These are phyloP conservation scores for Yamadazyma blattariae DNA, from an alignment of 1,139 yeast species.

Conservation along the genomic window DNA sequence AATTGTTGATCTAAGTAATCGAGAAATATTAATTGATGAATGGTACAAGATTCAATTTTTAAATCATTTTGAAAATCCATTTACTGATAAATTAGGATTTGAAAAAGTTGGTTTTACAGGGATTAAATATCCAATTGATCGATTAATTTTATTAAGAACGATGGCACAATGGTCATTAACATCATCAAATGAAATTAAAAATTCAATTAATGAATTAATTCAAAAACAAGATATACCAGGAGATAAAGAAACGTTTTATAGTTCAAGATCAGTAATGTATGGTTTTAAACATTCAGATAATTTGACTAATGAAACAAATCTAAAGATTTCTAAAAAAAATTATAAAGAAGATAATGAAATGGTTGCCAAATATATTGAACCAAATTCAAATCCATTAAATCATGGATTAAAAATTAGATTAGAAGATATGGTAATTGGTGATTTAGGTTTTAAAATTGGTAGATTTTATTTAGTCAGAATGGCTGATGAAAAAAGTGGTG, in stretches of 20 bases:
- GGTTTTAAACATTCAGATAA: slow-evolving; percentile 35
- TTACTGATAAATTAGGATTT: slow-evolving; percentile 31
- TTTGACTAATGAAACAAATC: slow-evolving; percentile 30
- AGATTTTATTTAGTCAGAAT: slow-evolving; percentile 45
- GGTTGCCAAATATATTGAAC: slow-evolving; percentile 36
- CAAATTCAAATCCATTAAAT: slow-evolving; percentile 37
- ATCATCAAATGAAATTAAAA: slow-evolving; percentile 41
- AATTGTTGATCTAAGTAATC: slow-evolving; percentile 16
- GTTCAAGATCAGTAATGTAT: slow-evolving; percentile 34
- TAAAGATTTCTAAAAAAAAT: slow-evolving; percentile 27
- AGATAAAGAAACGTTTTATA: slow-evolving; percentile 45
- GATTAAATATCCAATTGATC: slow-evolving; percentile 38
- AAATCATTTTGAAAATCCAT: slow-evolving; percentile 28
- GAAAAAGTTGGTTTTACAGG: slow-evolving; percentile 45
- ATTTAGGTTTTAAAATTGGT: slow-evolving; percentile 44
- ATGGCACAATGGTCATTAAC: slow-evolving; percentile 50
- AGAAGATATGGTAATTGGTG: slow-evolving; percentile 45
- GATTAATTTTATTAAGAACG: slow-evolving; percentile 45
- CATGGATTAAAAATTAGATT: slow-evolving; percentile 40
- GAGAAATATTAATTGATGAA: slow-evolving; percentile 33
- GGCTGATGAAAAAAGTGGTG: slow-evolving; percentile 39
- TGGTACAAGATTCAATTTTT: slow-evolving; percentile 12
- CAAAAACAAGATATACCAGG: slow-evolving; percentile 43
- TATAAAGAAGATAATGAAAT: slow-evolving; percentile 22
- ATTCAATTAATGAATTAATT: slow-evolving; percentile 27